Percentiles rank a stretch among this genome's conserved stretches.
phyloP scores from a whole-genome alignment of 2,329 filamentous ascomycete species.

The Cadophora malorum region DNA sequence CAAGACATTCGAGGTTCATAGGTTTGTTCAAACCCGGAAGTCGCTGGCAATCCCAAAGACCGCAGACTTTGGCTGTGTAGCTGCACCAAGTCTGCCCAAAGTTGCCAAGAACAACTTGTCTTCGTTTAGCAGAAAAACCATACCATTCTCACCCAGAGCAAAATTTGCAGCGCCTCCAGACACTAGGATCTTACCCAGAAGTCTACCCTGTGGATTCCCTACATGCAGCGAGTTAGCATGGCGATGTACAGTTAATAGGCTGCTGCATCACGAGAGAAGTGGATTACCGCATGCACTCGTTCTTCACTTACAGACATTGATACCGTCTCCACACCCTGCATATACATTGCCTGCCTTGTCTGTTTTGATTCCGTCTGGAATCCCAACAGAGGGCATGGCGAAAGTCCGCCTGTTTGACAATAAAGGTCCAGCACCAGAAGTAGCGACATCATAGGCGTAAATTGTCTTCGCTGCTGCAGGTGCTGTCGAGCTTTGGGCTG shows the following conservation, averaged over 20 bases:
- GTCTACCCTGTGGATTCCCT: constrained; percentile 52
- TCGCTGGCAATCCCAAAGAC: constrained; percentile 3
- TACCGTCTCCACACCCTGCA: constrained; percentile 51
- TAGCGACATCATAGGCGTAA: constrained; percentile 30
- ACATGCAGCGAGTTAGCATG: background rate
- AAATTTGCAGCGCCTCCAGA: constrained; percentile 31
- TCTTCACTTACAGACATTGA: constrained; percentile 52
- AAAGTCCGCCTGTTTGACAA: constrained; percentile 23
- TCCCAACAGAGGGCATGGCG: constrained; percentile 16
- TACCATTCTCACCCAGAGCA: constrained; percentile 26
- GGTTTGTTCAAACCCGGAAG: background rate
- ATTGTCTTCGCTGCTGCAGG: constrained; percentile 47
- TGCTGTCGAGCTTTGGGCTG: constrained; percentile 47
- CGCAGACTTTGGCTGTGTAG: background rate
- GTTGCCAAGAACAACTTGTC: constrained; percentile 31
- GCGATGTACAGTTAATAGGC: too few species aligned
- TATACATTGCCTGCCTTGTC: constrained; percentile 20
- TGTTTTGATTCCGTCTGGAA: constrained; percentile 19
- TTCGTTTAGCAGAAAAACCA: constrained; percentile 35
- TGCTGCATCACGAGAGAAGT: background rate
- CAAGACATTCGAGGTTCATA: background rate
- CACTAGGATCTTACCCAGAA: constrained; percentile 61
- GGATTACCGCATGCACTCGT: background rate
- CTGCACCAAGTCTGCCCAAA: background rate
- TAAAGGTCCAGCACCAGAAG: constrained; percentile 3